A percentile compares a stretch with the other conserved stretches of the same genome.
Evolutionary conservation across 805 yeast species (phyloP).

Genomic region (Wickerhamomyces bovis): DNA sequence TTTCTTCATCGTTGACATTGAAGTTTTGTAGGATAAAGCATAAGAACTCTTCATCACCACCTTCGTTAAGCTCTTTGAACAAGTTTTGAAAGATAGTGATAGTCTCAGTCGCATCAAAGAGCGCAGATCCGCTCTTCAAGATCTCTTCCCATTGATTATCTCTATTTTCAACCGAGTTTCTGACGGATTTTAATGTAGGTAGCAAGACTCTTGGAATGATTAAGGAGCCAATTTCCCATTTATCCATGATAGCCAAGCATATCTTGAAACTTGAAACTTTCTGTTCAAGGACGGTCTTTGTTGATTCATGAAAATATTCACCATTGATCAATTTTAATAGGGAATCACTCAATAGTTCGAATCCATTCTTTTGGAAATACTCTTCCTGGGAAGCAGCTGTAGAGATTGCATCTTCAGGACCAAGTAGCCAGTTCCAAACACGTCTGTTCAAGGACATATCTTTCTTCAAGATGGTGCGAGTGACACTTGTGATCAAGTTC

Average conservation of each 20-base stretch:
- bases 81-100: conserved; percentile 68
- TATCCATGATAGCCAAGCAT: conserved; percentile 72
- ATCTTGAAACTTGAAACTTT: conserved; percentile 54
- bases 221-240: conserved; percentile 87
- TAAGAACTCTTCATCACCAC: conserved; percentile 40
- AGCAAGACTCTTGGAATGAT: conserved; percentile 65
- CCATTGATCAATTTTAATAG: conserved; percentile 42
- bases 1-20: conserved; percentile 82
- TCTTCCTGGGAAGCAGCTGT: conserved; percentile 10
- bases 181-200: conserved; percentile 54
- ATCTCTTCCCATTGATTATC: conserved; percentile 35
- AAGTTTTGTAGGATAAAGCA: conserved; percentile 57
- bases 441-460: conserved; percentile 96
- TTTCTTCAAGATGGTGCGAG: conserved; percentile 63
- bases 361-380: conserved; percentile 59
- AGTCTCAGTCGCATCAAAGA: conserved; percentile 87
- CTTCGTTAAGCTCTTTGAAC: conserved; percentile 33
- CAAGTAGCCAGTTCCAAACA: conserved; percentile 88
- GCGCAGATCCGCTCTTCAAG: conserved; percentile 52
- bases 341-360: conserved; percentile 43
- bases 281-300: conserved; percentile 23
- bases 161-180: conserved; percentile 22
- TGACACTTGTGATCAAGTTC: conserved; percentile 53
- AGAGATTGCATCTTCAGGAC: conserved; percentile 48
- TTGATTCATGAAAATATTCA: conserved; percentile 10